Evolutionary conservation across 371 early-diverging fungal species (phyloP).

Genomic region (Actinomucor elegans): DNA sequence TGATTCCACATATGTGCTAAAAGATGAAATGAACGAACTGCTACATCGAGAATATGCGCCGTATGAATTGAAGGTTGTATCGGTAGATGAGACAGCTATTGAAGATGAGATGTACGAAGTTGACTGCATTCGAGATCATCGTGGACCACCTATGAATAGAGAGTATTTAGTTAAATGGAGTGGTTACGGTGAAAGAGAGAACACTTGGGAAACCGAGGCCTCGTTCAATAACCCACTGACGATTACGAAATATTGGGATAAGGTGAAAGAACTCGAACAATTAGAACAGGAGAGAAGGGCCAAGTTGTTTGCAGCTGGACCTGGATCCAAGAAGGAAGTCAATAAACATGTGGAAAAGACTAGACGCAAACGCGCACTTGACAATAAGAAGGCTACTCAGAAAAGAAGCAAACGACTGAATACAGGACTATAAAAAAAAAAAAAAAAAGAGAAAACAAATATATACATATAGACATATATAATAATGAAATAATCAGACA

Average conservation of each 20-base stretch:
- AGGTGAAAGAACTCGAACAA: background rate
- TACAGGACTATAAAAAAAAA: too few species aligned
- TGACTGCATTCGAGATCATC: background rate
- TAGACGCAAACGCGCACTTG: too few species aligned
- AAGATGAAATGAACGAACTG: constrained; percentile 8
- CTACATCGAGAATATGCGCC: constrained; percentile 5
- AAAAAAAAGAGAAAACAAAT: too few species aligned
- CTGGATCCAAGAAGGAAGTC: too few species aligned
- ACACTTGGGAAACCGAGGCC: background rate
- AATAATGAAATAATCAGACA: too few species aligned
- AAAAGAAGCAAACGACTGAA: too few species aligned
- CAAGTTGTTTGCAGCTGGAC: too few species aligned
- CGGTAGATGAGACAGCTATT: background rate
- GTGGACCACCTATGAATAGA: background rate
- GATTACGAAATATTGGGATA: constrained; percentile 1
- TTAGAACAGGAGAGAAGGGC: background rate
- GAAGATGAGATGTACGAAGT: too few species aligned
- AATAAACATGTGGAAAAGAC: too few species aligned
- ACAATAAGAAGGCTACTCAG: too few species aligned
- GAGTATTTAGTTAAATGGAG: constrained; percentile 5
- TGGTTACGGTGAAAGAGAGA: constrained; percentile 6
- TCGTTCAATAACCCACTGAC: background rate
- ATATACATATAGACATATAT: too few species aligned
- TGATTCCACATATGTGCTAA: constrained; percentile 14
- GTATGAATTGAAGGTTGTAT: constrained; percentile 1